phyloP scores from a whole-genome alignment of 441 rosid genomes.

The Populus trichocarpa region DNA sequence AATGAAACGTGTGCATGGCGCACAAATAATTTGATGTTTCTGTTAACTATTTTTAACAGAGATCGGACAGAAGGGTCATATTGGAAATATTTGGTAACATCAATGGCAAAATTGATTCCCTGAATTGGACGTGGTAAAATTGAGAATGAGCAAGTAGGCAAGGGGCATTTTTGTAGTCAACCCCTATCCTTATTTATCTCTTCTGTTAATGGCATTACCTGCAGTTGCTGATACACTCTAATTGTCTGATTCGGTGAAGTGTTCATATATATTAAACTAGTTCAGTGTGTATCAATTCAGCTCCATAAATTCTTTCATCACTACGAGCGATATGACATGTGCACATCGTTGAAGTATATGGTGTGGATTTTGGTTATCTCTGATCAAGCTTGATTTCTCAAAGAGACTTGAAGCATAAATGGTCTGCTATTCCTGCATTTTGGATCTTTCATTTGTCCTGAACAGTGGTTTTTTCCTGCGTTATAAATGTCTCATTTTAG shows the following conservation, averaged over 20 bases:
- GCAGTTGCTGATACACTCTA: neutral
- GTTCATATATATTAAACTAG: neutral
- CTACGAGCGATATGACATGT: neutral
- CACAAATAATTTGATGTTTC: neutral
- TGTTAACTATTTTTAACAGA: neutral
- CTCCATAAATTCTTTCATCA: neutral
- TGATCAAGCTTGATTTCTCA: neutral
- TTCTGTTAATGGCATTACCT: neutral
- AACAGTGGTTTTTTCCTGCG: neutral
- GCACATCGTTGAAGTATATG: neutral
- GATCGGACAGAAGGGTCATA: neutral
- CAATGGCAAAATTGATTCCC: neutral
- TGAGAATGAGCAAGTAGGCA: neutral
- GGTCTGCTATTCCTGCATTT: neutral
- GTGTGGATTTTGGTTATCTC: neutral
- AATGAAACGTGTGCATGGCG: neutral
- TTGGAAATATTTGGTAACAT: neutral
- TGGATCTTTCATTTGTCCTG: neutral
- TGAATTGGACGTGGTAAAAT: neutral
- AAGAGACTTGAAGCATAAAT: neutral
- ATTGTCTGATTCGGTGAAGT: neutral
- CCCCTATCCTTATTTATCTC: neutral
- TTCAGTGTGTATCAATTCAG: neutral
- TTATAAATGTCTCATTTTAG: neutral
- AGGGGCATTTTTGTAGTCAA: neutral